Evolutionary conservation across 805 yeast species (phyloP), one percentile per base, ranked within the genome.

Genomic region (Spathaspora boniae): DNA sequence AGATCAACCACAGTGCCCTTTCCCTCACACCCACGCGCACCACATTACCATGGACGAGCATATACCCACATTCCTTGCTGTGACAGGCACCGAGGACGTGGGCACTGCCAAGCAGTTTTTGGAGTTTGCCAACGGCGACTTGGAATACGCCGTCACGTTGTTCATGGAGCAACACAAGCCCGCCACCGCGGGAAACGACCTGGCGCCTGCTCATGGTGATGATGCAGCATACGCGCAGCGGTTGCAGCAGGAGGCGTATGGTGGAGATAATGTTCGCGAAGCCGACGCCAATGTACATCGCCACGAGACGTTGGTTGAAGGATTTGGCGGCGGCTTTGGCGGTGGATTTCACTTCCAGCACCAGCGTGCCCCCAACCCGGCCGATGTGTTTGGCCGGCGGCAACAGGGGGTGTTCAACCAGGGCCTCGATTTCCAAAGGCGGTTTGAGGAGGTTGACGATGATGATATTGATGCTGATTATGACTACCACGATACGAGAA

Each of bases 71-170:
- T 93, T 93, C 58, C 67, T 89, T 57, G 89, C 91, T 26, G 80
- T 93, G 36, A 88, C 98, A 0, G 84, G 86, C 16, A 76, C 78
- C 2, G 70, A 77, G 2, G 91, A 84, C 52, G 70, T 74, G 1
- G 70, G 69, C 4, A 62, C 74, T 9, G 98, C 98, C 1, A 64
- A 70, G 35, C 86, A 82, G 46, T 93, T 82, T 52, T 57, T 93
- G 15, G 88, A 82, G 17, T 79, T 91, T 64, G 73, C 91, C 4
- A 88, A 82, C 33, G 78, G 78, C 30, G 77, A 86, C 54, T 54
- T 91, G 22, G 95, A 89, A 38, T 74, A 78, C 15, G 98, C 98
- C 0, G 85, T 93, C 6, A 78, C 87, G 9, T 65, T 93, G 29
- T 93, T 65, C 58, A 81, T 84, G 61, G 98, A 93, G 44, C 58